phyloP scores from a whole-genome alignment of 2,329 filamentous ascomycete species.

The Claviceps africana region DNA sequence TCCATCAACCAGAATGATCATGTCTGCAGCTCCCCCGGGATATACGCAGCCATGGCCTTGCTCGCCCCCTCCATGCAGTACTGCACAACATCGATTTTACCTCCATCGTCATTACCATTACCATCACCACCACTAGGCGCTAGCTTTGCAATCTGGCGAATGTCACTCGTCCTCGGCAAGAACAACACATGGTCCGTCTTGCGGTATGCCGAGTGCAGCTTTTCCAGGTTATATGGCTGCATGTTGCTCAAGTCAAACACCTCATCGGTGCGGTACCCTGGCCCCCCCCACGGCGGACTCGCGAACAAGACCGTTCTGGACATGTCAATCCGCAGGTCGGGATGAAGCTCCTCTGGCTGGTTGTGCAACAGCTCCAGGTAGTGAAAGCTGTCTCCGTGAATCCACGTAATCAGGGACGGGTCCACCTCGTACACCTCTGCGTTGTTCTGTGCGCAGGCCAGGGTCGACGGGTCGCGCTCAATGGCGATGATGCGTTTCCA shows the following conservation, averaged over 20 bases:
- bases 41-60: constrained; percentile 60
- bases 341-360: constrained; percentile 21
- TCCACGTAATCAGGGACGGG: constrained; percentile 62
- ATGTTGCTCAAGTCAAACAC: constrained; percentile 77
- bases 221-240: constrained; percentile 66
- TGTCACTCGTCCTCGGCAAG: constrained; percentile 70
- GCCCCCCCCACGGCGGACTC: constrained; percentile 47
- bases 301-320: constrained; percentile 36
- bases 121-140: constrained; percentile 18
- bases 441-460: constrained; percentile 88
- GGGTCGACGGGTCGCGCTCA: constrained; percentile 65
- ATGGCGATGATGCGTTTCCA: constrained; percentile 82
- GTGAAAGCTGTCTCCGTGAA: constrained; percentile 76
- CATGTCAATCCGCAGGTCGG: constrained; percentile 27
- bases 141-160: constrained; percentile 59
- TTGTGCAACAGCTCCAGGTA: constrained; percentile 38
- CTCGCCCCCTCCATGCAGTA: constrained; percentile 86
- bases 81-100: constrained; percentile 63
- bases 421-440: constrained; percentile 70
- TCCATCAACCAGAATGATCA: neutral
- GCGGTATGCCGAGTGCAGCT: constrained; percentile 49
- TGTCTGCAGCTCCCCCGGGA: constrained; percentile 23
- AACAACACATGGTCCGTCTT: constrained; percentile 56
- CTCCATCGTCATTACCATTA: constrained; percentile 11
- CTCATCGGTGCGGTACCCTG: constrained; percentile 40